Conservation (phyloP, 2,329 filamentous ascomycete species). For the Geosmithia putterillii region DNA sequence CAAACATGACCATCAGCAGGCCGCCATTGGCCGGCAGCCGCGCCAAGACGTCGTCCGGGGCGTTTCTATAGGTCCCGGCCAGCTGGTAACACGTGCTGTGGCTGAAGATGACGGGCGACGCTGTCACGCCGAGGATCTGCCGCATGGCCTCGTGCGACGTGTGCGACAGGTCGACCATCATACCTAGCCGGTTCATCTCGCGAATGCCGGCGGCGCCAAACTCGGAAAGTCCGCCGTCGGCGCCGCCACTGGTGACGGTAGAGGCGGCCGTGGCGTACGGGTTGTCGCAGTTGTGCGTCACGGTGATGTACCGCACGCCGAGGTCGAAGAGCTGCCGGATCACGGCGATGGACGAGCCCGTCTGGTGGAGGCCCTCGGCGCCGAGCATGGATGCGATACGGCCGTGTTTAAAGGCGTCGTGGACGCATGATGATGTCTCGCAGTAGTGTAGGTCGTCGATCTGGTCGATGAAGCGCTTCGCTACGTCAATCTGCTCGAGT, state of each 20-base stretch:
- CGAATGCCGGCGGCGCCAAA: constrained; percentile 9
- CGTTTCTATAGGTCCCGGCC: constrained; percentile 14
- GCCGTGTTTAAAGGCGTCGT: constrained; percentile 3
- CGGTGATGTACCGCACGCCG: constrained; percentile 18
- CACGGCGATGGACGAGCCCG: constrained; percentile 4
- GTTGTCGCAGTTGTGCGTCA: constrained; percentile 11
- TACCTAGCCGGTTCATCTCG: constrained; percentile 17
- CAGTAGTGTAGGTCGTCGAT: constrained; percentile 6
- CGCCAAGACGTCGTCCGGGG: constrained; percentile 18
- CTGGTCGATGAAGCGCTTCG: constrained; percentile 5
- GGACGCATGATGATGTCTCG: constrained; percentile 3
- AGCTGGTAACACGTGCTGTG: constrained; percentile 6
- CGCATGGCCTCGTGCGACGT: constrained; percentile 6
- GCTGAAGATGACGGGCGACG: constrained; percentile 9
- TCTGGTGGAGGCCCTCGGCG: constrained; percentile 6
- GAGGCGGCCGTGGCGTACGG: constrained; percentile 7
- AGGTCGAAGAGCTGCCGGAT: constrained; percentile 10
- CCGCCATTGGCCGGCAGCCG: constrained; percentile 16
- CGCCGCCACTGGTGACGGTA: constrained; percentile 3
- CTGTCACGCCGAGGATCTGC: constrained; percentile 5
- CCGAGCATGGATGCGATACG: constrained; percentile 6
- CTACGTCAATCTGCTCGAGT: constrained; percentile 8
- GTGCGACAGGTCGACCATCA: constrained; percentile 11
- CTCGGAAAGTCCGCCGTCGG: constrained; percentile 6
- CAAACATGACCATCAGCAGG: constrained; percentile 19